Percentiles rank a stretch among this genome's conserved stretches.
These are phyloP conservation scores for Dioscorea zingiberensis DNA, from an alignment of 106 monocot genomes.

Conservation along the genomic window DNA sequence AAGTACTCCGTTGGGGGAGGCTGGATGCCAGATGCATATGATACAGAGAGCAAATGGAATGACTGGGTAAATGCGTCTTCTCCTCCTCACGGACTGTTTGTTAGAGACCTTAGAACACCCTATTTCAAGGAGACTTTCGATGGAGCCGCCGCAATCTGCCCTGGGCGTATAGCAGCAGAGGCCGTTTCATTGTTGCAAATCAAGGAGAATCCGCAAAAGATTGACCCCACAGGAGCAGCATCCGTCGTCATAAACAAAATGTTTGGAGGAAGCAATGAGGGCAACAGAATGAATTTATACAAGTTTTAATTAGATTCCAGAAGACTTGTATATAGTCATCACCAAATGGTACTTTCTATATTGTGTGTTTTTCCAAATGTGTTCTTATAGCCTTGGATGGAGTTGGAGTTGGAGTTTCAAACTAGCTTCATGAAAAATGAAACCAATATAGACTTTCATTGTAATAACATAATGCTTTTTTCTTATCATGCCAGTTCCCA, in stretches of 20 bases:
- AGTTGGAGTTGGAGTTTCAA: no score
- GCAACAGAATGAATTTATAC: constrained; percentile 23
- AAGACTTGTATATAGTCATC: constrained; percentile 20
- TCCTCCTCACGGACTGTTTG: constrained; percentile 14
- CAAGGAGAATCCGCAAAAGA: constrained; percentile 36
- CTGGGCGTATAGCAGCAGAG: constrained; percentile 54
- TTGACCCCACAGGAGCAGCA: constrained; percentile 14
- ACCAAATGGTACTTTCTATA: no score
- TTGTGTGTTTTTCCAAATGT: no score
- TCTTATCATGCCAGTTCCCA: no score
- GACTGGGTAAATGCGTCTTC: constrained; percentile 17
- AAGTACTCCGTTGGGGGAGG: constrained; percentile 27
- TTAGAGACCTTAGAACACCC: constrained; percentile 21
- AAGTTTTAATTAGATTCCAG: constrained; percentile 17
- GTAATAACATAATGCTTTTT: no score
- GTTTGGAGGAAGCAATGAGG: constrained; percentile 15
- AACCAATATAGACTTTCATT: no score
- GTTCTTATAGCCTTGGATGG: no score
- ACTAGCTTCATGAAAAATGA: no score
- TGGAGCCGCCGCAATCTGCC: constrained; percentile 25
- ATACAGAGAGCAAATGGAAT: constrained; percentile 24
- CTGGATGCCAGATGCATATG: constrained; percentile 26
- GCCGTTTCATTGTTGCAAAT: constrained; percentile 76
- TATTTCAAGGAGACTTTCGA: constrained; percentile 24
- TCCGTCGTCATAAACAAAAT: constrained; percentile 32